phyloP scores from a whole-genome alignment of 1,284 basidiomycete species.

The Cutaneotrichosporon dermatis region DNA sequence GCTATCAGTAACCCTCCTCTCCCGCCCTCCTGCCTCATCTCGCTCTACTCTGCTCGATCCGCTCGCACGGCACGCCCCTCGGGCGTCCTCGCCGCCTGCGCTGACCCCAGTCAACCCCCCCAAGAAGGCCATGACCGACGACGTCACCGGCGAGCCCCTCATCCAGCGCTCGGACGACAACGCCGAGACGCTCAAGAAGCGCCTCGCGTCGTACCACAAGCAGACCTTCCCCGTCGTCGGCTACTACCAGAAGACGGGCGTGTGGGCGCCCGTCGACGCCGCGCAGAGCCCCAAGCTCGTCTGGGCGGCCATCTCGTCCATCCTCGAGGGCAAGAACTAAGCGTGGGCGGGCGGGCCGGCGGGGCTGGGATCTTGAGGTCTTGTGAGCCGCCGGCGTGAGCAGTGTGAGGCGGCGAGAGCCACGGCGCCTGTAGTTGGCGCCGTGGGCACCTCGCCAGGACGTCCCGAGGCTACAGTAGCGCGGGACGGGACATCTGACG shows the following conservation, averaged over 20 bases:
- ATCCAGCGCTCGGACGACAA: constrained; percentile 91
- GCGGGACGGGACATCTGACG: too few species aligned
- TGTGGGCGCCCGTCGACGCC: constrained; percentile 87
- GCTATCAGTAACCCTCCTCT: too few species aligned
- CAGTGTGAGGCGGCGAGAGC: not conserved
- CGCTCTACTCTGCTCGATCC: too few species aligned
- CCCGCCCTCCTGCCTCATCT: too few species aligned
- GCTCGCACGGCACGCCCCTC: too few species aligned
- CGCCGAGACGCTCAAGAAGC: constrained; percentile 85
- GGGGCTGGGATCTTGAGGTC: too few species aligned
- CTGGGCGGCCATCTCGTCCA: constrained; percentile 67
- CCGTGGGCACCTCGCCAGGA: too few species aligned
- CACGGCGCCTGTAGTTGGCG: not conserved
- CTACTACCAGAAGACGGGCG: constrained; percentile 86
- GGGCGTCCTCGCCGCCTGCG: not conserved
- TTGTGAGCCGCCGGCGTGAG: too few species aligned
- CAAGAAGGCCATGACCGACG: constrained; percentile 90
- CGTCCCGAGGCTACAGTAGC: too few species aligned
- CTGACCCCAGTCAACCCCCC: constrained; percentile 66
- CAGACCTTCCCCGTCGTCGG: constrained; percentile 96
- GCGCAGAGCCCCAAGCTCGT: constrained; percentile 87
- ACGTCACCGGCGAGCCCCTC: constrained; percentile 90
- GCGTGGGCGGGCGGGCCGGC: too few species aligned
- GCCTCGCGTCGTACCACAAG: constrained; percentile 75
- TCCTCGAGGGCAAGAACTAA: constrained; percentile 23